Evolutionary conservation across 1,284 basidiomycete species (phyloP).

Genomic region (Phylloboletellus chloephorus): DNA sequence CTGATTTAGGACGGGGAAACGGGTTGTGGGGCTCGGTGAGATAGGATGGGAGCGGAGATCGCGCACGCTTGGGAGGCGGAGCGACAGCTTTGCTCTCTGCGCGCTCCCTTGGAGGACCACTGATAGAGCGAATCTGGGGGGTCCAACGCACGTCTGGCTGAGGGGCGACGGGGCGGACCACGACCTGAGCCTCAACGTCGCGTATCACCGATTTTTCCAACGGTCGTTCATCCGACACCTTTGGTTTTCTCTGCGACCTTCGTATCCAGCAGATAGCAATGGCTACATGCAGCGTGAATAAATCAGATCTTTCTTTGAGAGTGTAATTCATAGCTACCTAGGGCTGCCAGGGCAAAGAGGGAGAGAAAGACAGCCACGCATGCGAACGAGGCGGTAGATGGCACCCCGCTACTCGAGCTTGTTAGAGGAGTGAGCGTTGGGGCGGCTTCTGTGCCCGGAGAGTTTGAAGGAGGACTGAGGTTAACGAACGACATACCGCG

Average conservation of each 20-base stretch:
- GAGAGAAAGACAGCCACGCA: slow-evolving; percentile 13
- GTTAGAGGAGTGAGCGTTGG: slow-evolving; percentile 3
- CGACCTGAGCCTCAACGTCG: slow-evolving; percentile 20
- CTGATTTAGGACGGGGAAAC: slow-evolving; percentile 17
- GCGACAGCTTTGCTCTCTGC: slow-evolving; percentile 4
- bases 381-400: slow-evolving; percentile 6
- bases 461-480: no score
- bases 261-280: slow-evolving; percentile 11
- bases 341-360: slow-evolving; percentile 13
- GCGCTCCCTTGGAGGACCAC: slow-evolving; percentile 12
- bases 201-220: slow-evolving; percentile 2
- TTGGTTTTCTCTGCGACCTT: slow-evolving; percentile 3
- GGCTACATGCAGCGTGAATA: slow-evolving; percentile 12
- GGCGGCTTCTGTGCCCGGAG: no score
- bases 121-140: slow-evolving; percentile 37
- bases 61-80: slow-evolving; percentile 14
- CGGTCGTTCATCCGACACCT: slow-evolving; percentile 4
- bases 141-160: slow-evolving; percentile 34
- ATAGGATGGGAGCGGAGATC: slow-evolving; percentile 19
- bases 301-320: neutral
- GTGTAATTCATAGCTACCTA: slow-evolving; percentile 18
- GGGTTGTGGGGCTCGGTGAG: slow-evolving; percentile 4
- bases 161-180: slow-evolving; percentile 19
- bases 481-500: neutral
- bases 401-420: neutral